Conservation (phyloP, 2,329 filamentous ascomycete genomes). For the Fusarium foetens region DNA sequence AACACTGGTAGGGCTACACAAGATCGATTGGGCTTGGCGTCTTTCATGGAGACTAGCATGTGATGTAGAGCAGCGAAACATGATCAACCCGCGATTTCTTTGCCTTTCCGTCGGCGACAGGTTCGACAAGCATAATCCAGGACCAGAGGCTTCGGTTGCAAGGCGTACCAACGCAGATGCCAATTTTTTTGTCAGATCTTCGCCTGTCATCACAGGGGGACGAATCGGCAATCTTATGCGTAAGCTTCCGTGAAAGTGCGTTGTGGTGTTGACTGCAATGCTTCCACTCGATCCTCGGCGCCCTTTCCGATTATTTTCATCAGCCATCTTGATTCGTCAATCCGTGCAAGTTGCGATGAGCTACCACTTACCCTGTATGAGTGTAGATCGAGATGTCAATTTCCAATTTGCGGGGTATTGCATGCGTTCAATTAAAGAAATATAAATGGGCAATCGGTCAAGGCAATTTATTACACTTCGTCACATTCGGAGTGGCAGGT, state of each 20-base stretch:
- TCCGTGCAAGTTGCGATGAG: background rate
- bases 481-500: background rate
- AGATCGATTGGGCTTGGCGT: background rate
- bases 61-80: background rate
- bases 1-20: fast-evolving
- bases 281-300: background rate
- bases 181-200: too few species aligned
- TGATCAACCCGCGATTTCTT: background rate
- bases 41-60: background rate
- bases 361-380: background rate
- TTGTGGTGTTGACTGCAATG: background rate
- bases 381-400: background rate
- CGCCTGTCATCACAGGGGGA: background rate
- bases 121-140: background rate
- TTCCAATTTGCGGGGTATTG: background rate
- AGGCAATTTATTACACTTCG: background rate
- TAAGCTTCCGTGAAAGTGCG: background rate
- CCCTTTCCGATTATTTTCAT: background rate
- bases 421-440: background rate
- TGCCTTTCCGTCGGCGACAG: too few species aligned
- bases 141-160: too few species aligned
- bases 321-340: background rate
- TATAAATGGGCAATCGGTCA: background rate
- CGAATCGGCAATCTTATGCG: background rate
- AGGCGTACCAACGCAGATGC: too few species aligned